Evolutionary conservation across 306 rosid genomes (phyloP).

Genomic region (Elaeagnus macrophylla): DNA sequence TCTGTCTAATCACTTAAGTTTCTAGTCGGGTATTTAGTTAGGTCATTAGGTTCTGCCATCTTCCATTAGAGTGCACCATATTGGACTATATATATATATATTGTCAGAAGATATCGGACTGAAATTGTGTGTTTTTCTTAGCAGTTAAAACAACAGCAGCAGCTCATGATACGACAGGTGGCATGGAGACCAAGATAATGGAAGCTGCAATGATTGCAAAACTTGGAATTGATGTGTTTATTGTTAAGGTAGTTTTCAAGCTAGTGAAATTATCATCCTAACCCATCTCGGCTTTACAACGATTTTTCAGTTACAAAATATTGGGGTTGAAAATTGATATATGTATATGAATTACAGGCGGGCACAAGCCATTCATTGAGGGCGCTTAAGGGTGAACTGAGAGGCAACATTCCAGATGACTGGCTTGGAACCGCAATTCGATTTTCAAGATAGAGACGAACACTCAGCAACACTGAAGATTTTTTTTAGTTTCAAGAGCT

Average conservation of each 20-base stretch:
- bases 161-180: conserved; percentile 86
- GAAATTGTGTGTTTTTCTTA: conserved; percentile 1
- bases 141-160: conserved; percentile 59
- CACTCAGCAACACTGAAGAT: neutral
- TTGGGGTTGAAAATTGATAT: conserved; percentile 13
- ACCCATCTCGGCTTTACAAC: neutral
- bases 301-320: conserved; percentile 3
- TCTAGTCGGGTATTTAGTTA: too few species aligned
- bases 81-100: too few species aligned
- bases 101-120: neutral
- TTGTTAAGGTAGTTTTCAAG: conserved; percentile 48
- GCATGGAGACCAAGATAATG: conserved; percentile 72
- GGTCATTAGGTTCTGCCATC: neutral
- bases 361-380: conserved; percentile 67
- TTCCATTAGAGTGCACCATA: neutral
- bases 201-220: conserved; percentile 91
- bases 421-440: conserved; percentile 83
- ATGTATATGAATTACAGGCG: conserved; percentile 46
- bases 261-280: too few species aligned
- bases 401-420: conserved; percentile 55
- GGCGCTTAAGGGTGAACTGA: conserved; percentile 70
- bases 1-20: too few species aligned
- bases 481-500: neutral
- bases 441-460: conserved; percentile 21
- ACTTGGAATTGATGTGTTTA: conserved; percentile 78